Evolutionary conservation across 2,329 filamentous ascomycete genomes (phyloP), one percentile per base, ranked within the genome.

Genomic region (Lachnellula cervina): DNA sequence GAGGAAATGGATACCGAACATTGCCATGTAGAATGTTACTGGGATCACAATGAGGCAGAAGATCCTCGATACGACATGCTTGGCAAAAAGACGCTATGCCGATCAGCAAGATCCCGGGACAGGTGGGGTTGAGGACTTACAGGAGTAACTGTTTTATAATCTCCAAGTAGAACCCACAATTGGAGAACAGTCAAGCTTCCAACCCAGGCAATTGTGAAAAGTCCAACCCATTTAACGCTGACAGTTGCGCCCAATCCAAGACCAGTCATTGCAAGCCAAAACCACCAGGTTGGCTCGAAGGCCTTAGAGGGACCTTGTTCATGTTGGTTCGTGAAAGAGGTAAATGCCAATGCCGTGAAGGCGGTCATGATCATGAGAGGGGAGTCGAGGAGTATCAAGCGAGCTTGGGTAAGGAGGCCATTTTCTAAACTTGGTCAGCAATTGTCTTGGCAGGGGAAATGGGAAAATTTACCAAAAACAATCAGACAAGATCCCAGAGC

Each of bases 121-220:
- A n/a, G 35, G 44, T 32, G 32, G 17, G 25, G 17, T 48, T 28
- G 42, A 17, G n/a, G 3, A 71, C 81, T 69, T 77, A 86, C 83
- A 61, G 90, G 80, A 52, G 90, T 90, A 51, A 97, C 91, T 53
- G 86, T 92, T 74, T 85, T 90, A 62, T 82, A 82, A 72, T 99
- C 94, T 61, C 92, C 94, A 42, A 97, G 87, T 54, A 99, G 78
- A 63, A 97, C 86, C 94, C 94, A 99, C 56, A 99, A 82, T 77
- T 99, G 94, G 46, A 99, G 72, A 45, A 93, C 73, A 38, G 94
- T 99, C 74, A 99, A 82, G 73, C 81, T 84, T 60, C 94, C 94
- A 64, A 99, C 90, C 94, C 94, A 99, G 49, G 93, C 94, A 72
- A 97, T 97, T 61, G 94, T 99, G 78, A 99, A 97, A 51, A 99